Conservation (phyloP, 1,139 yeast species). For the Diutina rugosa region DNA sequence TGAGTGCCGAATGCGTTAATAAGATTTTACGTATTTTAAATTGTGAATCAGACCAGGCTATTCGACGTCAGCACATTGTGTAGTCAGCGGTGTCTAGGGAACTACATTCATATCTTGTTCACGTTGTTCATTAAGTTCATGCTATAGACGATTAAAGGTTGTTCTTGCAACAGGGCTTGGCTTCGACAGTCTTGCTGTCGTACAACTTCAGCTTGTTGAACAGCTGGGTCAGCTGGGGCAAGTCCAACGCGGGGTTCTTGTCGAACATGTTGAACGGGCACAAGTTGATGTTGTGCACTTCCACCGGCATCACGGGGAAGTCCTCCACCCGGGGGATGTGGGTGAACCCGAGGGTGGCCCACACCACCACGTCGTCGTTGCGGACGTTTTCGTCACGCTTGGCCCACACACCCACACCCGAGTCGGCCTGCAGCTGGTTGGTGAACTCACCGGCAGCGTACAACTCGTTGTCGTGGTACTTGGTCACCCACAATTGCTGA, state of each 20-base stretch:
- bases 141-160: constrained; percentile 9
- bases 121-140: not conserved
- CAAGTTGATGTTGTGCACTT: constrained; percentile 54
- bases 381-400: constrained; percentile 61
- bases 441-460: constrained; percentile 75
- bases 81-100: no score
- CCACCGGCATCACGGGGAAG: constrained; percentile 91
- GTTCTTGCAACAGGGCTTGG: constrained; percentile 31
- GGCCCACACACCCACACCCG: constrained; percentile 52
- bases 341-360: constrained; percentile 83
- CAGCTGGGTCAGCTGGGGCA: constrained; percentile 59
- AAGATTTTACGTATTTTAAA: no score
- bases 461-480: constrained; percentile 53
- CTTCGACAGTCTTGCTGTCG: constrained; percentile 3
- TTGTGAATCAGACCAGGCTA: no score
- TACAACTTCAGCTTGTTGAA: constrained; percentile 40
- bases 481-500: constrained; percentile 67
- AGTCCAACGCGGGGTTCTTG: constrained; percentile 71
- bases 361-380: constrained; percentile 69
- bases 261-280: constrained; percentile 72
- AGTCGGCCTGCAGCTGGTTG: constrained; percentile 54
- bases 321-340: constrained; percentile 85
- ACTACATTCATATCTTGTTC: not conserved
- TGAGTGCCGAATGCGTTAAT: no score
- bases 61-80: no score